Percentiles rank a stretch among this genome's conserved stretches.
Conservation (phyloP, 305 asterid genomes). For the Lippia alba region DNA sequence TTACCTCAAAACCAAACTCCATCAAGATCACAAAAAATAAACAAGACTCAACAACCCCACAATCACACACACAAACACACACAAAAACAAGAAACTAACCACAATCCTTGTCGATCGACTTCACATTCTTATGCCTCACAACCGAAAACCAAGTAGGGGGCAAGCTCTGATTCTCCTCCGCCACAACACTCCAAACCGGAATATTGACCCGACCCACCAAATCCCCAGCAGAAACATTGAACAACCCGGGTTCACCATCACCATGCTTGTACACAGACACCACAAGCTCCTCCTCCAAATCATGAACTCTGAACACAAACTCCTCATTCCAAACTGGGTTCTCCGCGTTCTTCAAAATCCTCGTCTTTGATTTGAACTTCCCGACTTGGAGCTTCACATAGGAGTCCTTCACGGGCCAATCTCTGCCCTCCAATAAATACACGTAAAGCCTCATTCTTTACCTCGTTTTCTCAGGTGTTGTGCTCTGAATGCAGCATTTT, state of each 20-base stretch:
- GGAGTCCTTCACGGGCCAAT: conserved; percentile 61
- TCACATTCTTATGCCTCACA: conserved; percentile 50
- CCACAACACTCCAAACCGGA: conserved; percentile 65
- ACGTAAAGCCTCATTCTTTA: conserved; percentile 64
- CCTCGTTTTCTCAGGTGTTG: neutral
- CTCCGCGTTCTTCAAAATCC: conserved; percentile 52
- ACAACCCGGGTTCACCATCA: conserved; percentile 58
- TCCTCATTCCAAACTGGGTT: conserved; percentile 89
- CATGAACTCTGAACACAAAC: conserved; percentile 71
- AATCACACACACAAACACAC: neutral
- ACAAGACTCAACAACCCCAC: neutral
- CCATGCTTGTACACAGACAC: conserved; percentile 58
- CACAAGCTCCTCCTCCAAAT: conserved; percentile 69
- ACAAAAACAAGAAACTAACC: conserved; percentile 49
- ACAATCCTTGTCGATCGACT: conserved; percentile 48
- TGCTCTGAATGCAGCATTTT: conserved; percentile 19
- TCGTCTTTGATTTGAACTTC: conserved; percentile 66
- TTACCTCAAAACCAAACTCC: neutral
- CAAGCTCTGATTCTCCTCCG: conserved; percentile 70
- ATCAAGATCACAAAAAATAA: too few relatives aligned
- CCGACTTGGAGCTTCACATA: conserved; percentile 74
- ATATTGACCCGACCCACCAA: conserved; percentile 72
- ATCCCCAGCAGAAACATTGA: conserved; percentile 52
- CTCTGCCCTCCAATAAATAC: conserved; percentile 71
- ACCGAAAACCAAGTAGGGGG: conserved; percentile 86